Evolutionary conservation across 768 basidiomycete genomes (phyloP).

Genomic region (Tricholoma sp.): DNA sequence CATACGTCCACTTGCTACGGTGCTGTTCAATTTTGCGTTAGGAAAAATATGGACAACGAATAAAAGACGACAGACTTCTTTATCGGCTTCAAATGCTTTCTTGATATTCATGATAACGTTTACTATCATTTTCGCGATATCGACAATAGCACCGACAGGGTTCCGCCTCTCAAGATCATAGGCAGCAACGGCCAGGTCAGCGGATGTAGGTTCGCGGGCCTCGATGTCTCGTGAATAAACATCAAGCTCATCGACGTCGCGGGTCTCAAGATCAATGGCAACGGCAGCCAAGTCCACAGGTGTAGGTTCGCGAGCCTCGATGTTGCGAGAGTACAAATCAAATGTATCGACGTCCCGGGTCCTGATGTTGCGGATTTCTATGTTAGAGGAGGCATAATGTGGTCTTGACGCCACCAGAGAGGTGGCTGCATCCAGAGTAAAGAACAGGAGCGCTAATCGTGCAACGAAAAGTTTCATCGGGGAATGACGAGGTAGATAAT

Average conservation of each 20-base stretch:
- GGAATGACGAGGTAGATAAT: not conserved
- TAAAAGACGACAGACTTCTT: not conserved
- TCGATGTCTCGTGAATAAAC: not conserved
- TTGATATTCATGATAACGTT: not conserved
- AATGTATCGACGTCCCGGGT: not conserved
- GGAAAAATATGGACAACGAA: not conserved
- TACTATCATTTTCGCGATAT: not conserved
- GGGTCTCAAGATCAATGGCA: not conserved
- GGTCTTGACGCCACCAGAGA: not conserved
- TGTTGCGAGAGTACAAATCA: not conserved
- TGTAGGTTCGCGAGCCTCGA: not conserved
- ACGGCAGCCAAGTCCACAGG: not conserved
- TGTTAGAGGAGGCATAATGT: not conserved
- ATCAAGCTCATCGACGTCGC: not conserved
- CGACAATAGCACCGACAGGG: not conserved
- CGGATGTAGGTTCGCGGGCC: not conserved
- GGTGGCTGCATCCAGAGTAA: not conserved
- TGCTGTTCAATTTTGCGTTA: not conserved
- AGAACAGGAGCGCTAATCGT: not conserved
- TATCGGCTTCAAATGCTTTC: not conserved
- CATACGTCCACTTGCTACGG: conserved; percentile 1
- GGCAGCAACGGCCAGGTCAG: not conserved
- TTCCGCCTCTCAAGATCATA: not conserved
- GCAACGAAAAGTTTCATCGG: not conserved
- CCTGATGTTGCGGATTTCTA: not conserved